Evolutionary conservation across 1,284 basidiomycete genomes (phyloP), one percentile per base, ranked within the genome.

Genomic region (Sporisorium scitamineum): DNA sequence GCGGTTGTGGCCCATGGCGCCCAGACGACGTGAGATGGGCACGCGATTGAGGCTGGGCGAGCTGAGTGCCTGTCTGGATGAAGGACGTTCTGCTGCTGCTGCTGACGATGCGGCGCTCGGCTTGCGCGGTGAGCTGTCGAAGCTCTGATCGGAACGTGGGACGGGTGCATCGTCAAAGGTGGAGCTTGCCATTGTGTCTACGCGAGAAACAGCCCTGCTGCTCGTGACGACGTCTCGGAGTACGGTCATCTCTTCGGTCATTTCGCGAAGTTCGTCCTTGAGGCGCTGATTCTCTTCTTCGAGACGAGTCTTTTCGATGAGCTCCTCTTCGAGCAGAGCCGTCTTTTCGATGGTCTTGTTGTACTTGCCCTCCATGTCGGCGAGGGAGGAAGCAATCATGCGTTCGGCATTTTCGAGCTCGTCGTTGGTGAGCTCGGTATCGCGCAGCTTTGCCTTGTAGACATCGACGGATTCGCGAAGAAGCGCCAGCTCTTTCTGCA

Each of bases 321-420:
- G 88, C 84, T 99, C 97, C 79, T 98, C 94, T 86, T 99, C 97
- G 34, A 99, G 89, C 48, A 99, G 87, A 53, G 97, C 97, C 86
- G 97, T 98, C 87, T 97, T 94, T 86, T 99, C 97, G 54, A 99
- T 88, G 1, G 93, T 92, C 67, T 91, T 90, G 75, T 94, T 91
- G 87, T 98, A 97, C 84, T 92, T 94, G 72, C 90, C 88, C 87
- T 99, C 96, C 83, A 94, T 89, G 86, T 99, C 97, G 1, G 92
- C 91, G 64, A 98, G 87, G 77, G 93, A 95, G 34, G 94, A 95
- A 2, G 92, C 91, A 31, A 96, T 93, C 57, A 94, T 94, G 24
- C 88, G 68, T 58, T 85, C 83, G 1, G 83, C 82, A 71, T 83
- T 85, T 58, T 85, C 83, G 2, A 85, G 73, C 63, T 82, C 82